phyloP scores from a whole-genome alignment of 2,329 filamentous ascomycete species.

The Paramyrothecium sp. region DNA sequence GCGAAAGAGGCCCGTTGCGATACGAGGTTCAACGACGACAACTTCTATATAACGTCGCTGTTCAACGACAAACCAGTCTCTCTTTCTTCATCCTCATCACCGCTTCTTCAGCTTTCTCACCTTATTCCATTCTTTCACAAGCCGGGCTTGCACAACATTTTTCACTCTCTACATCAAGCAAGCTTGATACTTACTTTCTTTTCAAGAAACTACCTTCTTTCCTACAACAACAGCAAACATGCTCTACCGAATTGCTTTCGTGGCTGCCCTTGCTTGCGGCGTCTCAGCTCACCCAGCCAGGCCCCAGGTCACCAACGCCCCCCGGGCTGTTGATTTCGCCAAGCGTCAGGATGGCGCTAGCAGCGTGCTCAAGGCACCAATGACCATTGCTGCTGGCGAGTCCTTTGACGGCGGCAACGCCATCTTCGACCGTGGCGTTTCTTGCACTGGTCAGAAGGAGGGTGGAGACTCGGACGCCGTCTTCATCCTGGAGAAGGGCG shows the following conservation, averaged over 20 bases:
- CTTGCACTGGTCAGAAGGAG: slow-evolving; percentile 22
- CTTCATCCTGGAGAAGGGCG: slow-evolving; percentile 38
- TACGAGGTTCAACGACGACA: not conserved
- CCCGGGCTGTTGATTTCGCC: slow-evolving; percentile 5
- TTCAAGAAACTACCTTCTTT: not conserved
- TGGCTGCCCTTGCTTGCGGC: slow-evolving; percentile 18
- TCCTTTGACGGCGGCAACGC: slow-evolving; percentile 26
- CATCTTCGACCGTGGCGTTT: slow-evolving; percentile 23
- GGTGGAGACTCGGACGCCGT: slow-evolving; percentile 36
- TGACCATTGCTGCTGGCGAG: slow-evolving; percentile 21
- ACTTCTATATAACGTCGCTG: slow-evolving; percentile 12
- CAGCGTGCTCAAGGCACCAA: slow-evolving; percentile 19
- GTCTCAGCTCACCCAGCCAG: slow-evolving; percentile 15
- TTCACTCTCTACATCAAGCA: slow-evolving; percentile 11
- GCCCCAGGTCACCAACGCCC: slow-evolving; percentile 16
- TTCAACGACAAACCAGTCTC: not conserved
- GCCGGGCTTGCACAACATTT: slow-evolving; percentile 20
- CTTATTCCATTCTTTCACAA: slow-evolving; percentile 18
- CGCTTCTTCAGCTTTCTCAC: slow-evolving; percentile 3
- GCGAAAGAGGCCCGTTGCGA: not conserved
- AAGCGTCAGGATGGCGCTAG: slow-evolving; percentile 14
- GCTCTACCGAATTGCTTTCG: slow-evolving; percentile 24
- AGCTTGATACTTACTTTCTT: slow-evolving; percentile 17
- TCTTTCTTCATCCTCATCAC: slow-evolving; percentile 10
- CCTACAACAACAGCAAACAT: slow-evolving; percentile 12